phyloP scores from a whole-genome alignment of 179 eudicot genomes.

The Beta corolliflora region DNA sequence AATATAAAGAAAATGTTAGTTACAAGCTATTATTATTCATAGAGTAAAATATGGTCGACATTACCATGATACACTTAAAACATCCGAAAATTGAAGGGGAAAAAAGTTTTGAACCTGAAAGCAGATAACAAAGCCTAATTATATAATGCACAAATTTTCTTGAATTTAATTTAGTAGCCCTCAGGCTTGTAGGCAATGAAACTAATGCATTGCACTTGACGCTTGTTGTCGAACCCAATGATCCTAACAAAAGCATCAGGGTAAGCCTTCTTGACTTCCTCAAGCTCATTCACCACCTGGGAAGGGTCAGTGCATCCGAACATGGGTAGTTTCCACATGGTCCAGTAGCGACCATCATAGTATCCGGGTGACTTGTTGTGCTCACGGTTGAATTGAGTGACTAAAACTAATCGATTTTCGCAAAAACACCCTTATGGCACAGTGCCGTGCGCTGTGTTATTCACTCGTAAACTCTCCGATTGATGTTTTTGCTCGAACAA shows the following conservation, averaged over 20 bases:
- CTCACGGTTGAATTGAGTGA: too few relatives aligned
- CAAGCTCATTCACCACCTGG: slow-evolving; percentile 65
- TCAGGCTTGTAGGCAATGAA: slow-evolving; percentile 47
- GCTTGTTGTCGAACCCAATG: slow-evolving; percentile 71
- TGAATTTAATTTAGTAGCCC: neutral
- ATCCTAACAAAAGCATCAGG: slow-evolving; percentile 74
- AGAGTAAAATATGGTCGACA: neutral
- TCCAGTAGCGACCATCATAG: slow-evolving; percentile 91
- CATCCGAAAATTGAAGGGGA: neutral
- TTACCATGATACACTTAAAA: neutral
- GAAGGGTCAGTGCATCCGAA: slow-evolving; percentile 71
- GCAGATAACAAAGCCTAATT: neutral
- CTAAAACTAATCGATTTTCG: too few relatives aligned
- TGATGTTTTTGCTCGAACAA: too few relatives aligned
- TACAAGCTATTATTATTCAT: neutral
- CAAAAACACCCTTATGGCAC: too few relatives aligned
- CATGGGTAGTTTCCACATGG: slow-evolving; percentile 86
- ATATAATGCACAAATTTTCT: slow-evolving; percentile 5
- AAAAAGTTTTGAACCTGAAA: slow-evolving; percentile 14
- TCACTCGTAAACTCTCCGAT: too few relatives aligned
- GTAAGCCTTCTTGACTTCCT: slow-evolving; percentile 66
- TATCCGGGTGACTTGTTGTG: slow-evolving; percentile 63
- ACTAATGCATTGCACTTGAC: slow-evolving; percentile 72
- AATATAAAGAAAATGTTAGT: neutral
- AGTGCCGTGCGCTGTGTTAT: too few relatives aligned